Evolutionary conservation across 352 stramenopile genomes (phyloP).

Genomic region (Globisporangium radiosum): DNA sequence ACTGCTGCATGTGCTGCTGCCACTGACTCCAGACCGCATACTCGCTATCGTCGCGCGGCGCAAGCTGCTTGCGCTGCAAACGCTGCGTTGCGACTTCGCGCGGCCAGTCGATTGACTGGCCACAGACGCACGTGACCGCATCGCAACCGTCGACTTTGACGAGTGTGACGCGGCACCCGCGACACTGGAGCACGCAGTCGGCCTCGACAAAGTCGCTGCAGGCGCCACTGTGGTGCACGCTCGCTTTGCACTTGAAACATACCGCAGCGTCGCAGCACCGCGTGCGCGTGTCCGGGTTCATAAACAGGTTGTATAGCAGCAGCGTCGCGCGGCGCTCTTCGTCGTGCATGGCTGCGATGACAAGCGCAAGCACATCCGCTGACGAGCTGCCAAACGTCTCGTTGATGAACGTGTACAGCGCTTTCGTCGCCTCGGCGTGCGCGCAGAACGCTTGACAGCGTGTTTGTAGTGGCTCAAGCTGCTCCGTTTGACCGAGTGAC

Average conservation of each 20-base stretch:
- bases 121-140: slow-evolving; percentile 42
- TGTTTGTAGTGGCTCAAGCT: slow-evolving; percentile 14
- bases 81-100: slow-evolving; percentile 39
- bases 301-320: slow-evolving; percentile 35
- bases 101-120: slow-evolving; percentile 44
- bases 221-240: slow-evolving; percentile 32
- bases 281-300: slow-evolving; percentile 40
- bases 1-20: slow-evolving; percentile 12
- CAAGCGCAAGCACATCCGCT: slow-evolving; percentile 19
- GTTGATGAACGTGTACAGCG: slow-evolving; percentile 32
- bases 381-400: slow-evolving; percentile 16
- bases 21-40: slow-evolving; percentile 29
- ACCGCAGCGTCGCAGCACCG: slow-evolving; percentile 32
- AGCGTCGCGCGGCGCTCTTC: slow-evolving; percentile 50
- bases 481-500: slow-evolving; percentile 7
- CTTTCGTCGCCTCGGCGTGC: slow-evolving; percentile 20
- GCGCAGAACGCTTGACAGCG: slow-evolving; percentile 34
- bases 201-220: slow-evolving; percentile 53
- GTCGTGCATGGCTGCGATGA: slow-evolving; percentile 37
- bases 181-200: slow-evolving; percentile 44
- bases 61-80: slow-evolving; percentile 39
- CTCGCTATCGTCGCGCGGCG: slow-evolving; percentile 19
- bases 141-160: slow-evolving; percentile 65
- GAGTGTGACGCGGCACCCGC: slow-evolving; percentile 44
- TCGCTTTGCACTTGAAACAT: slow-evolving; percentile 65